Evolutionary conservation across 305 asterid genomes (phyloP).

Genomic region (Fraxinus latifolia): DNA sequence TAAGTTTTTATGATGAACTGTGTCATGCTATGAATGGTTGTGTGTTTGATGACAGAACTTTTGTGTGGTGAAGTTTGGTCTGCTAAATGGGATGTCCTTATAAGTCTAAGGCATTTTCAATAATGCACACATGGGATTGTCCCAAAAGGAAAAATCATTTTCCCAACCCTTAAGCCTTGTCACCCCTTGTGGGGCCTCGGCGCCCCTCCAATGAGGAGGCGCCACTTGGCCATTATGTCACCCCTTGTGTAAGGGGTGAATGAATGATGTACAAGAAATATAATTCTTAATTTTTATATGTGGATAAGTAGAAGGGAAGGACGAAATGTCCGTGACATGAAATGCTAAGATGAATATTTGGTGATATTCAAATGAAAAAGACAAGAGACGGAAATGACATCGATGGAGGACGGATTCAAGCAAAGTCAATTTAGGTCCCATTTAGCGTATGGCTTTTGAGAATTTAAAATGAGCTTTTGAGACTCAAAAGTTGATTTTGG

Average conservation of each 20-base stretch:
- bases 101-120: slow-evolving; percentile 6
- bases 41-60: not conserved
- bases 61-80: not conserved
- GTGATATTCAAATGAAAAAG: not conserved
- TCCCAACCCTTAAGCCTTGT: not conserved
- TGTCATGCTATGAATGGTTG: not conserved
- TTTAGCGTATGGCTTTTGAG: not conserved
- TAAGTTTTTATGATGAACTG: not conserved
- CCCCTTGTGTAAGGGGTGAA: no score
- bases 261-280: no score
- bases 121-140: slow-evolving; percentile 12
- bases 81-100: not conserved
- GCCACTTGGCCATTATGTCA: no score
- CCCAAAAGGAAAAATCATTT: not conserved
- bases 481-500: no score
- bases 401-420: not conserved
- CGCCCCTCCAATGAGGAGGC: no score
- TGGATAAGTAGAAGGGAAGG: not conserved
- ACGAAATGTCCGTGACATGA: not conserved
- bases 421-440: not conserved
- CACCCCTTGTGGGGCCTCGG: no score
- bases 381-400: not conserved
- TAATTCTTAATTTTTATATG: no score
- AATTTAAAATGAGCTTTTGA: not conserved
- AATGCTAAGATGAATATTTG: not conserved